phyloP scores from a whole-genome alignment of 2,329 filamentous ascomycete species.

The Trichoderma simmonsii region DNA sequence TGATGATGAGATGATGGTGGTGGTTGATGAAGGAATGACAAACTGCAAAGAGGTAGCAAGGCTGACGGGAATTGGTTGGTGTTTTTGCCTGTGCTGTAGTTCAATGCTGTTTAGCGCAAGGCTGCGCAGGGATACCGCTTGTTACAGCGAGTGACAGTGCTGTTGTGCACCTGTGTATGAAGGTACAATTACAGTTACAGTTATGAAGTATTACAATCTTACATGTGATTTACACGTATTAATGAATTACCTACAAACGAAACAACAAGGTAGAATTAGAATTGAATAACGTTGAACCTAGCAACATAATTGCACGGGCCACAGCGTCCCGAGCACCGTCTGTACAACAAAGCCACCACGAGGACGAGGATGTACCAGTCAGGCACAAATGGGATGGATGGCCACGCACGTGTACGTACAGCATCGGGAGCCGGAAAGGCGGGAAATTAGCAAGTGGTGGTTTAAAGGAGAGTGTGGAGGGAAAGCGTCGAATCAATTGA shows the following conservation, averaged over 20 bases:
- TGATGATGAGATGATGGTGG: background rate
- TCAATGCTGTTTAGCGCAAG: background rate
- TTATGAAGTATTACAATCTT: background rate
- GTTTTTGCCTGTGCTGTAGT: background rate
- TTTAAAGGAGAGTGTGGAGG: conserved; percentile 16
- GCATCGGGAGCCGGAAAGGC: background rate
- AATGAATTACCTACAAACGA: background rate
- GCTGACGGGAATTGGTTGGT: background rate
- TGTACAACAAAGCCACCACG: background rate
- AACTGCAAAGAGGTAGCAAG: background rate
- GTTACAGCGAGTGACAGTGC: background rate
- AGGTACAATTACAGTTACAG: background rate
- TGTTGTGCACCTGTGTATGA: background rate
- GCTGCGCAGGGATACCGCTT: background rate
- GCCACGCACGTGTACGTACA: background rate
- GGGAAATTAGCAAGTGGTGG: background rate
- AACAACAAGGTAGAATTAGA: background rate
- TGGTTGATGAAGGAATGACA: background rate
- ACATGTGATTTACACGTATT: background rate
- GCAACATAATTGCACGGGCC: background rate
- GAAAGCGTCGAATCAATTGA: background rate
- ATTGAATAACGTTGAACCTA: background rate
- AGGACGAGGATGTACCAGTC: background rate
- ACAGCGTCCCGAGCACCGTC: background rate
- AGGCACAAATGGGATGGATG: background rate